Evolutionary conservation across 352 stramenopile species (phyloP).

Genomic region (Halophytophthora polymorphica): DNA sequence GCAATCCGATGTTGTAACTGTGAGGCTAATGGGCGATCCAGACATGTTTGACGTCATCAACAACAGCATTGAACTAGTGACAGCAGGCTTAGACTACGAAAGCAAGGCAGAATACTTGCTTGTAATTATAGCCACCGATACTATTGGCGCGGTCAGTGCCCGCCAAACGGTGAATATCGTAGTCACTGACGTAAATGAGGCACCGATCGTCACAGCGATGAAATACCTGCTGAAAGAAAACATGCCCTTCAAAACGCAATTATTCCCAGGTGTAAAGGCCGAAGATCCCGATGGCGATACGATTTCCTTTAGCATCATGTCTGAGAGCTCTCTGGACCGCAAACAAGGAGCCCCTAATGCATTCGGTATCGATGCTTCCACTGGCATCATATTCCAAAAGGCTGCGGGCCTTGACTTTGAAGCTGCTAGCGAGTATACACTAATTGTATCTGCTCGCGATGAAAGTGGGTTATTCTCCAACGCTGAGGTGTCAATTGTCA

Average conservation of each 20-base stretch:
- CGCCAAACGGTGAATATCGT: constrained; percentile 13
- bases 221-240: constrained; percentile 18
- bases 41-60: constrained; percentile 17
- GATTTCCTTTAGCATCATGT: constrained; percentile 17
- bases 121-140: constrained; percentile 14
- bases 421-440: constrained; percentile 5
- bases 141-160: constrained; percentile 11
- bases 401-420: constrained; percentile 36
- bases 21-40: constrained; percentile 3
- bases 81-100: constrained; percentile 18
- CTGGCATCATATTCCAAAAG: constrained; percentile 36
- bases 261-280: constrained; percentile 16
- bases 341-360: constrained; percentile 11
- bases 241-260: constrained; percentile 9
- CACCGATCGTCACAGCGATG: constrained; percentile 8
- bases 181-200: constrained; percentile 21
- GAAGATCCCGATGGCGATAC: constrained; percentile 15
- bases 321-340: constrained; percentile 7
- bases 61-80: constrained; percentile 17
- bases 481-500: constrained; percentile 8
- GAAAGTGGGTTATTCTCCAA: constrained; percentile 14
- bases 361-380: constrained; percentile 41
- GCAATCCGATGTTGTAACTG: constrained; percentile 1
- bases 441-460: constrained; percentile 17
- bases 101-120: constrained; percentile 14